Percentiles rank a stretch among this genome's conserved stretches.
These are phyloP conservation scores for Neurospora sp. DNA, from an alignment of 495 filamentous ascomycete genomes.

Conservation along the genomic window DNA sequence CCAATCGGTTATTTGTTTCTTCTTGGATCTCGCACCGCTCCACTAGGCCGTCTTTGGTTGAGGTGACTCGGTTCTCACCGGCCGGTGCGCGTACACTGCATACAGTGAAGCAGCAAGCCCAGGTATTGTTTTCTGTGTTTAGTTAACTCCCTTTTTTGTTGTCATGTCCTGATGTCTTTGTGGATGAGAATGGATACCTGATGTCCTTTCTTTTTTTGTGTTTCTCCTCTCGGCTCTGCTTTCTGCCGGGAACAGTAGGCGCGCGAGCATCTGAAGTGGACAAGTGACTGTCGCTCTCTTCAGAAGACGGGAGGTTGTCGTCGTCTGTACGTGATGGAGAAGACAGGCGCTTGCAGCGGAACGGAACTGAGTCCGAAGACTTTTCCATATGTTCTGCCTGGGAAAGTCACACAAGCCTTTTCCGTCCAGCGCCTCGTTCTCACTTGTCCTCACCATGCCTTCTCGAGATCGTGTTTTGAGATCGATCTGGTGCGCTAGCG, in stretches of 20 bases:
- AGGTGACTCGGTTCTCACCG: not conserved
- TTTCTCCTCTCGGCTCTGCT: not conserved
- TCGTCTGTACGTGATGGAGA: not conserved
- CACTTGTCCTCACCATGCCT: not conserved
- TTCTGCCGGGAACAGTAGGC: not conserved
- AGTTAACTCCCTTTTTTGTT: not conserved
- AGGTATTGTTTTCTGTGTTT: not conserved
- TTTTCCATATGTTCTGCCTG: not conserved
- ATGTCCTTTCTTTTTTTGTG: not conserved
- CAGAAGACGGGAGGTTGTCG: not conserved
- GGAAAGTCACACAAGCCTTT: not conserved
- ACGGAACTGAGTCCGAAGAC: not conserved
- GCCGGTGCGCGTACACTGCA: not conserved
- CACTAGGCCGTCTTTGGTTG: not conserved
- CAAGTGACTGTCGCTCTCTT: not conserved
- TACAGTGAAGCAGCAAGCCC: not conserved
- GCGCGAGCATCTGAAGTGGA: not conserved
- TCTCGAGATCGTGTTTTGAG: not conserved
- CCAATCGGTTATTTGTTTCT: not conserved
- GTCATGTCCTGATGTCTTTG: not conserved
- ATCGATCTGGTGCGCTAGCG: not conserved
- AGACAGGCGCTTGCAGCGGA: not conserved
- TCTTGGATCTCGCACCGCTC: not conserved
- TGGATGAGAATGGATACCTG: not conserved
- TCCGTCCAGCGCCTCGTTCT: not conserved